Conservation (phyloP, 1,139 yeast species). For the Kazachstania sp. region DNA sequence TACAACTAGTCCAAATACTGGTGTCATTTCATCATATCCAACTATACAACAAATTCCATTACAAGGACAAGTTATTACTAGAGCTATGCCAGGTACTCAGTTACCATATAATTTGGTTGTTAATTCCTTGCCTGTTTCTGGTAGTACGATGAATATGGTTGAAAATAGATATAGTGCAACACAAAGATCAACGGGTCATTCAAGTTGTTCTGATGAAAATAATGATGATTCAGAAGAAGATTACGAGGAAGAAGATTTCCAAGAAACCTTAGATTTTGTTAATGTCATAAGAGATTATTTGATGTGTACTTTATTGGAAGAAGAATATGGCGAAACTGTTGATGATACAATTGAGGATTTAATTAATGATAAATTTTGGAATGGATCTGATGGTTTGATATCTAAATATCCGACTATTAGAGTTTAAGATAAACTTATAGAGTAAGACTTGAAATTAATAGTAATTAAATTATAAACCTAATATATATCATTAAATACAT, state of each 20-base stretch:
- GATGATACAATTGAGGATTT: constrained; percentile 4
- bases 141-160: constrained; percentile 6
- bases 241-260: constrained; percentile 10
- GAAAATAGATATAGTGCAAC: constrained; percentile 14
- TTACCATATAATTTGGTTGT: neutral
- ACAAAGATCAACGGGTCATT: constrained; percentile 20
- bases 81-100: neutral
- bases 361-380: neutral
- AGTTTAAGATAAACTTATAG: neutral
- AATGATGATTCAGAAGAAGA: constrained; percentile 7
- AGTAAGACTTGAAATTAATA: too few species aligned
- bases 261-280: constrained; percentile 13
- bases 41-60: neutral
- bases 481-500: neutral
- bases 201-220: constrained; percentile 7
- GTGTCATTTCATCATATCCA: neutral
- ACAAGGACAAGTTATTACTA: too few species aligned
- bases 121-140: constrained; percentile 6
- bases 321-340: constrained; percentile 14
- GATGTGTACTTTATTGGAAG: constrained; percentile 24
- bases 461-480: neutral
- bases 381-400: neutral
- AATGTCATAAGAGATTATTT: constrained; percentile 25
- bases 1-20: neutral
- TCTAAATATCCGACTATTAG: constrained; percentile 1